Evolutionary conservation across 805 yeast species (phyloP).

Genomic region (Priceomyces castillae): DNA sequence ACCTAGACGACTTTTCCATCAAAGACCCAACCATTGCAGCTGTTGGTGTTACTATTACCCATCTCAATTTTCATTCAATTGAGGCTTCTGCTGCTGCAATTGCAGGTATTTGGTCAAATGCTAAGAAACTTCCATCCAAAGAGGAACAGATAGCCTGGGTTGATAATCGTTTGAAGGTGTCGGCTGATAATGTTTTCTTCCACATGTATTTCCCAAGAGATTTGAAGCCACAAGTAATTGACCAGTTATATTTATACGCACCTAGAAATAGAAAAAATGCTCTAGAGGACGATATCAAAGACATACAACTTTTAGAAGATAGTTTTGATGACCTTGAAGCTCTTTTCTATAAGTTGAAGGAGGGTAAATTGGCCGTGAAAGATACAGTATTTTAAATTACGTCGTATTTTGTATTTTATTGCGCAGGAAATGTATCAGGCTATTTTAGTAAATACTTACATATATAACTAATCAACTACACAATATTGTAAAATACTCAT

Average conservation of each 20-base stretch:
- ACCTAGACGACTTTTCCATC: constrained; percentile 35
- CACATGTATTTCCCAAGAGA: constrained; percentile 31
- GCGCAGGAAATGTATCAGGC: too few relatives aligned
- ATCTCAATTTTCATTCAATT: constrained; percentile 47
- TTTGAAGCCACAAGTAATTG: constrained; percentile 25
- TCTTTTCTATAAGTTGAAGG: constrained; percentile 12
- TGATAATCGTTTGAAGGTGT: constrained; percentile 16
- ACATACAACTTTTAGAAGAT: constrained; percentile 10
- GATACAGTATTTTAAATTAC: constrained; percentile 6
- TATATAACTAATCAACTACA: too few relatives aligned
- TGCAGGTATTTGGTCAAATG: constrained; percentile 52
- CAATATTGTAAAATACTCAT: too few relatives aligned
- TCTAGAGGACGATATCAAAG: constrained; percentile 15
- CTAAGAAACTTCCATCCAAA: constrained; percentile 34
- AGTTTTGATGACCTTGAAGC: constrained; percentile 9
- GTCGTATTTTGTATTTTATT: too few relatives aligned
- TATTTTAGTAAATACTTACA: too few relatives aligned
- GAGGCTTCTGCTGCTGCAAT: constrained; percentile 53
- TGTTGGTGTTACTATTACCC: constrained; percentile 41
- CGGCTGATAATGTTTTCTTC: constrained; percentile 23
- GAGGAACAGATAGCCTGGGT: constrained; percentile 41
- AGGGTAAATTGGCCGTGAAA: constrained; percentile 11
- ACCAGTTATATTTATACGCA: constrained; percentile 22
- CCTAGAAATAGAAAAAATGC: constrained; percentile 32
- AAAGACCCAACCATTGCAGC: constrained; percentile 43